Conservation (phyloP, 2,329 filamentous ascomycete genomes). For the Seiridium unicorne region DNA sequence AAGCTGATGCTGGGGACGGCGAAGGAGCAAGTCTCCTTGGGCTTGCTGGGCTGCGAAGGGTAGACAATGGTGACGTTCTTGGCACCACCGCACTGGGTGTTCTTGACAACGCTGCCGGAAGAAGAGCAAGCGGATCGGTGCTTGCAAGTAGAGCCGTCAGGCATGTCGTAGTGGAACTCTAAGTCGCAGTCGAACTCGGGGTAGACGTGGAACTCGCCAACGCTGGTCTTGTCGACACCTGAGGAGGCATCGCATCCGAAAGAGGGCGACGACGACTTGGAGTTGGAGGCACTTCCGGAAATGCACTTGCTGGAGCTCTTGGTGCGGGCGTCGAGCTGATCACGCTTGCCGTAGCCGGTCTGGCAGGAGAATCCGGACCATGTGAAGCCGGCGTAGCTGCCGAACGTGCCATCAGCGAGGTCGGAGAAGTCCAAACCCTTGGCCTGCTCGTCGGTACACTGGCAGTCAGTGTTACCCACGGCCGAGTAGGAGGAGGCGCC, state of each 20-base stretch:
- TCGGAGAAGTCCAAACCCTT: constrained; percentile 71
- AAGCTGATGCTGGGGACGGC: constrained; percentile 74
- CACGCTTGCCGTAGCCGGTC: constrained; percentile 56
- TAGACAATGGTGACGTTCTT: constrained; percentile 73
- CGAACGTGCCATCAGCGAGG: constrained; percentile 60
- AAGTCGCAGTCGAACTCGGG: constrained; percentile 75
- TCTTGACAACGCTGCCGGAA: constrained; percentile 69
- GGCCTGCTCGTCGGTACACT: constrained; percentile 70
- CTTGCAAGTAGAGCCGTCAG: constrained; percentile 78
- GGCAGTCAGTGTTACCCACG: constrained; percentile 73
- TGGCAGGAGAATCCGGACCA: constrained; percentile 74
- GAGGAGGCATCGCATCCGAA: constrained; percentile 50
- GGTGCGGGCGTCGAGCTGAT: constrained; percentile 49
- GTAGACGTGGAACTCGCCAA: constrained; percentile 70
- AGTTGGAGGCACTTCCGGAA: constrained; percentile 48
- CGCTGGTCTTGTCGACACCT: constrained; percentile 64
- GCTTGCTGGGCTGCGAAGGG: constrained; percentile 55
- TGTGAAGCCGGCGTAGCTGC: constrained; percentile 67
- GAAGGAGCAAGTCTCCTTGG: constrained; percentile 63
- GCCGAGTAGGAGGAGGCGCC: constrained; percentile 55
- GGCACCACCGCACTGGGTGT: constrained; percentile 91
- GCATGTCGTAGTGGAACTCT: constrained; percentile 85
- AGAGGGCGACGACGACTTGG: constrained; percentile 50
- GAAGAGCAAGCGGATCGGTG: constrained; percentile 68
- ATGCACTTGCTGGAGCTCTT: constrained; percentile 58